A percentile compares a stretch with the other conserved stretches of the same genome.
phyloP scores from a whole-genome alignment of 116 monocot species.

The Trichopus zeylanicus region DNA sequence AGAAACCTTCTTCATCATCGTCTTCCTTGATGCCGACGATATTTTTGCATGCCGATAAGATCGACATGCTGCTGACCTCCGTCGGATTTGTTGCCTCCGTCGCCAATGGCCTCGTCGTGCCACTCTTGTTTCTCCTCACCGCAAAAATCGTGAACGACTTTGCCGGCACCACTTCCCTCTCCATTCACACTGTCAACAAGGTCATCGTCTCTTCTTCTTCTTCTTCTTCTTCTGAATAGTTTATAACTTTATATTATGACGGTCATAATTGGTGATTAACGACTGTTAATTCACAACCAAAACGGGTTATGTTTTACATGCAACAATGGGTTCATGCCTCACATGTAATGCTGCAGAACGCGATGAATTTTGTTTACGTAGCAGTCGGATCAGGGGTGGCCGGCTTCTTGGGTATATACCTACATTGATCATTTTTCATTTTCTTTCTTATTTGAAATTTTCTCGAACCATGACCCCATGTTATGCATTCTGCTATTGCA shows the following conservation, averaged over 20 bases:
- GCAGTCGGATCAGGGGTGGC: too few species aligned
- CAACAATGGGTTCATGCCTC: too few species aligned
- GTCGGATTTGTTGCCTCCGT: not conserved
- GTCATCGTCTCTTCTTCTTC: too few species aligned
- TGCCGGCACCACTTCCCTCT: not conserved
- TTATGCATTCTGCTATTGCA: too few species aligned
- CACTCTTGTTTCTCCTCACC: not conserved
- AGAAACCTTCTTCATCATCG: not conserved
- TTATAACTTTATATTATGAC: not conserved
- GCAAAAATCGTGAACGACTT: not conserved
- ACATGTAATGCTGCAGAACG: too few species aligned
- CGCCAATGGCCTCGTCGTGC: not conserved
- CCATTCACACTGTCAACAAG: slow-evolving; percentile 1
- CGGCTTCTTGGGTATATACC: too few species aligned
- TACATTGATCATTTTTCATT: too few species aligned
- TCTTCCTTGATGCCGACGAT: not conserved
- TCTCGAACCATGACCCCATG: too few species aligned
- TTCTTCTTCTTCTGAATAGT: not conserved
- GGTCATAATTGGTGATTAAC: not conserved
- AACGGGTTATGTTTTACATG: too few species aligned
- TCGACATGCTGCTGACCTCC: not conserved
- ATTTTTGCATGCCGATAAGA: not conserved
- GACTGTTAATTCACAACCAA: too few species aligned
- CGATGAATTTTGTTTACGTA: too few species aligned
- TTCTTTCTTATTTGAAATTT: too few species aligned